Evolutionary conservation across 1,139 yeast genomes (phyloP).

Genomic region (Pneumocystis jirovecii): DNA sequence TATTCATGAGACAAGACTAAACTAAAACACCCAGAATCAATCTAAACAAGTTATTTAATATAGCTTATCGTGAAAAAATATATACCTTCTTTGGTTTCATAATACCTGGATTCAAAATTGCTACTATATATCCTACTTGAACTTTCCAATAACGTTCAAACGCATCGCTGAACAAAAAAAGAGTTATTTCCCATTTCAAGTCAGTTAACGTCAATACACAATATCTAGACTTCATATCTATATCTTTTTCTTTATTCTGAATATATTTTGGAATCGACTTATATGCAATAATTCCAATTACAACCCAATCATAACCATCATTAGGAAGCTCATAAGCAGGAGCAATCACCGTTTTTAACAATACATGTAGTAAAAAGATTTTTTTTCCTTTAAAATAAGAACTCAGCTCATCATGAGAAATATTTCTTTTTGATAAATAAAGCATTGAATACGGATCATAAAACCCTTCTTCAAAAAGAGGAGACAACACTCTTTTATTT

Average conservation of each 20-base stretch:
- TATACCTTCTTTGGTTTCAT: conserved; percentile 22
- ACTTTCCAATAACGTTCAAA: conserved; percentile 59
- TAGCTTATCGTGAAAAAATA: conserved; percentile 9
- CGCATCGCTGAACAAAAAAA: conserved; percentile 53
- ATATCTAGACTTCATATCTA: conserved; percentile 36
- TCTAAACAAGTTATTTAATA: background rate
- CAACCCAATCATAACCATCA: conserved; percentile 53
- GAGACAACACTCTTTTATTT: background rate
- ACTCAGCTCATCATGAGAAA: conserved; percentile 26
- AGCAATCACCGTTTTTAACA: conserved; percentile 49
- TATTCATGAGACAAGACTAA: conserved; percentile 39
- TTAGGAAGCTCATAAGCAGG: conserved; percentile 57
- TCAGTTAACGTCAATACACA: conserved; percentile 54
- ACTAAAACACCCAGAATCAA: conserved; percentile 34
- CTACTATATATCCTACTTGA: conserved; percentile 57
- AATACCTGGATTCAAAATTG: conserved; percentile 59
- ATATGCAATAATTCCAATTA: conserved; percentile 47
- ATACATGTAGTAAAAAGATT: conserved; percentile 39
- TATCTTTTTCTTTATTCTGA: conserved; percentile 21
- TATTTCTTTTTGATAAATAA: conserved; percentile 28
- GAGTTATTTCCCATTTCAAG: conserved; percentile 41
- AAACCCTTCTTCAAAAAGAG: background rate
- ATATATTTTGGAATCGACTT: conserved; percentile 35
- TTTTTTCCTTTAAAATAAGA: conserved; percentile 33
- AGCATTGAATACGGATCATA: conserved; percentile 5